Base-by-base conservation (phyloP, 352 stramenopile species). In the Peronospora farinosa region DNA sequence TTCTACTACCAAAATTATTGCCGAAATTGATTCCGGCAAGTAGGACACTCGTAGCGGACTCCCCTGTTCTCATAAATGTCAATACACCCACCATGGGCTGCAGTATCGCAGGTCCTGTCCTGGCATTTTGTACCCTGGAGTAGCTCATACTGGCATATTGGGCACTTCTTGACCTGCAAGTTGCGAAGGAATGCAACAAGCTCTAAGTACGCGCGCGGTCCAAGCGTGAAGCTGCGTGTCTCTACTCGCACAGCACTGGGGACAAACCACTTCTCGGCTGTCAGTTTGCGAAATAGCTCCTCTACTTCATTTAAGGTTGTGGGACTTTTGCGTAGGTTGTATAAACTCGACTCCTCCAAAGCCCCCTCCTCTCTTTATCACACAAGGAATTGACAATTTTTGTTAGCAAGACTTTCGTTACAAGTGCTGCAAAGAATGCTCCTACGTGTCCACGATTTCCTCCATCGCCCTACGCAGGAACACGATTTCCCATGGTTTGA, bases 401-500 rank as follows among this genome's bases (percentile, higher is more conserved):
- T 27, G 8, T 50, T n/a, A 56, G 41, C 11, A 23, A 47, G 16
- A 12, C 16, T 21, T 8, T 3, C 17, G 11, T 23, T 17, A 12
- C 1, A 47, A 40, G 16, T 12, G 25, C 15, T 37, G 11, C 13
- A 43, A 7, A n/a, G 12, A 31, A 3, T 44, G 10, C 3, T n/a
- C 21, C 19, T 61, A 87, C 76, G 66, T 74, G 15, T 88, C 81
- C 25, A 87, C 71, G 42, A 92, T 92, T 32, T 84, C 69, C 54
- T 89, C 73, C 40, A 92, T 86, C 21, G 75, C 81, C 46, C 81
- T 88, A 47, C 81, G 81, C 40, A 92, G 64, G 36, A 92, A 84
- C 19, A 88, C 74, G 51, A 92, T 92, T 55, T 92, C 81, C 79
- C 81, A 90, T 16, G 78, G 60, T 51, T 85, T 88, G 53, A 78